phyloP scores from a whole-genome alignment of 2,329 filamentous ascomycete species.

The Stemphylium beticola region DNA sequence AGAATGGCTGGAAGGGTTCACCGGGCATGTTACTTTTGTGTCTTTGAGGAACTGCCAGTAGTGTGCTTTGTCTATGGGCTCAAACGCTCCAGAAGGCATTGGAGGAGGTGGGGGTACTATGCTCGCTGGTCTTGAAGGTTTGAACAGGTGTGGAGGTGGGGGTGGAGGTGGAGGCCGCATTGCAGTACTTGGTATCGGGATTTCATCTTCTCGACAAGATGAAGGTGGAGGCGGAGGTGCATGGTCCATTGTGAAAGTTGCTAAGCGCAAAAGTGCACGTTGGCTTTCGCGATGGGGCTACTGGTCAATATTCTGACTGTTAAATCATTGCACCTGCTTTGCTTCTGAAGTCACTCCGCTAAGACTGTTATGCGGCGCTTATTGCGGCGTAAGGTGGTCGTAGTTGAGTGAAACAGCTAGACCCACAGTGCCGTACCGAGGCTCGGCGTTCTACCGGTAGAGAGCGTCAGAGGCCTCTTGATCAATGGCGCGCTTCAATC shows the following conservation, averaged over 20 bases:
- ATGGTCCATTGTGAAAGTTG: conserved; percentile 3
- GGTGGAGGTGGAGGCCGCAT: conserved; percentile 5
- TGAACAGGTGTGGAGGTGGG: conserved; percentile 1
- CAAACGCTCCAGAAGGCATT: conserved; percentile 1
- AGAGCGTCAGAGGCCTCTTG: neutral
- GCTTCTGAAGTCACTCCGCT: neutral
- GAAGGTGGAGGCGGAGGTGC: conserved; percentile 5
- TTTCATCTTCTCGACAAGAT: too few species aligned
- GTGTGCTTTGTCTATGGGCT: conserved; percentile 5
- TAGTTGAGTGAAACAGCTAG: neutral
- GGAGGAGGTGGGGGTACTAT: conserved; percentile 1
- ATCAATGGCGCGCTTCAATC: neutral
- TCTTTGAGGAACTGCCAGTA: conserved; percentile 5
- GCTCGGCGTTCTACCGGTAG: neutral
- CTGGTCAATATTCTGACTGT: neutral
- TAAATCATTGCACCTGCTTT: neutral
- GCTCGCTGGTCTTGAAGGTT: neutral
- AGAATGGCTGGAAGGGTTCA: conserved; percentile 24
- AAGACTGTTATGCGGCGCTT: neutral
- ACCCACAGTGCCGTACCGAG: neutral
- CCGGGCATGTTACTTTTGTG: conserved; percentile 4
- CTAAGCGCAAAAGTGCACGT: neutral
- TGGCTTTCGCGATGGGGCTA: neutral
- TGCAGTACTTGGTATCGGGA: too few species aligned
- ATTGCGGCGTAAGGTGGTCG: neutral